A percentile compares a stretch with the other conserved stretches of the same genome.
Evolutionary conservation across 768 basidiomycete species (phyloP).

Genomic region (Boletus edulis): DNA sequence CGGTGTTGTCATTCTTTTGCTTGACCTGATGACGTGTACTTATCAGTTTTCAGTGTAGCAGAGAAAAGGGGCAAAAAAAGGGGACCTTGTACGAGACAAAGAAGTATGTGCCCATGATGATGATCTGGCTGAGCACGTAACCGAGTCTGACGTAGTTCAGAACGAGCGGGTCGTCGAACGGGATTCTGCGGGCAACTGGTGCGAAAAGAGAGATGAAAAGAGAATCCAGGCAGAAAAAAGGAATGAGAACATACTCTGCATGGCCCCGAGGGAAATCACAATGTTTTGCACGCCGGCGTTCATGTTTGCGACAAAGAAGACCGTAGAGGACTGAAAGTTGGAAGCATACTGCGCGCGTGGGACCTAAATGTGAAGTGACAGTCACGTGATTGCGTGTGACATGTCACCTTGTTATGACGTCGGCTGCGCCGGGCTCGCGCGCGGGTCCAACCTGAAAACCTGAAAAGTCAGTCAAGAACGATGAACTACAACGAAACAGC

Average conservation of each 20-base stretch:
- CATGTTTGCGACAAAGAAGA: conserved; percentile 43
- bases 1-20: conserved; percentile 92
- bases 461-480: not conserved
- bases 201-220: conserved; percentile 1
- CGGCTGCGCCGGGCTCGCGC: not conserved
- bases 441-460: not conserved
- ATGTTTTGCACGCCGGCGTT: conserved; percentile 79
- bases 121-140: conserved; percentile 72
- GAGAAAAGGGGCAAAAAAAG: not conserved
- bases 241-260: conserved; percentile 63
- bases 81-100: conserved; percentile 68
- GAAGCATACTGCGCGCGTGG: not conserved
- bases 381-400: conserved; percentile 15
- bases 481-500: conserved; percentile 44
- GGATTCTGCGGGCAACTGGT: conserved; percentile 85
- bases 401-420: conserved; percentile 28
- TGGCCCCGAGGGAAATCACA: conserved; percentile 86
- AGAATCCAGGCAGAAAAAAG: not conserved
- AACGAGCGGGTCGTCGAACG: conserved; percentile 84
- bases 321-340: conserved; percentile 9
- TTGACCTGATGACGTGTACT: conserved; percentile 61
- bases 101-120: conserved; percentile 77
- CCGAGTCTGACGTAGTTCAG: conserved; percentile 81
- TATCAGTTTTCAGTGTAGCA: not conserved
- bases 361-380: not conserved